A percentile compares a stretch with the other conserved stretches of the same genome.
phyloP scores from a whole-genome alignment of 768 basidiomycete species.

The Lactarius akahatsu region DNA sequence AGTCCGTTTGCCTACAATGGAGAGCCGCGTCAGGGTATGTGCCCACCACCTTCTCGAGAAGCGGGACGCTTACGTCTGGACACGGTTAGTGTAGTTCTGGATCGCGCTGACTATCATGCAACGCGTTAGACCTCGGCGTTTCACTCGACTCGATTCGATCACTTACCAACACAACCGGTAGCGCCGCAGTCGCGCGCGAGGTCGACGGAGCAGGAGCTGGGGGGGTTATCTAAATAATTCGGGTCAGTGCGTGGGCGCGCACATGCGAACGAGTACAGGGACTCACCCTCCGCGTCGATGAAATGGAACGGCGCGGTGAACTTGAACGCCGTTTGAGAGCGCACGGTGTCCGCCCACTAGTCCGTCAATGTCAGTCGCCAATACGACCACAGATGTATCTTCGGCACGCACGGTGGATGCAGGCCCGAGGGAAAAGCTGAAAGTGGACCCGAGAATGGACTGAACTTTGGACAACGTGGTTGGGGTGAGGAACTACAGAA shows the following conservation, averaged over 20 bases:
- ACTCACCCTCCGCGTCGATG: slow-evolving; percentile 46
- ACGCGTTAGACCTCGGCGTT: not conserved
- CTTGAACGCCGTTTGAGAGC: slow-evolving; percentile 37
- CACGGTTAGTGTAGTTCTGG: slow-evolving; percentile 55
- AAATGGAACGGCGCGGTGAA: slow-evolving; percentile 42
- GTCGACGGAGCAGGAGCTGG: slow-evolving; percentile 50
- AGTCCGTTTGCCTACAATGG: slow-evolving; percentile 36
- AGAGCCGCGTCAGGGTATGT: not conserved
- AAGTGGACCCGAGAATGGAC: slow-evolving; percentile 44
- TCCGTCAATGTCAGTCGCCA: not conserved
- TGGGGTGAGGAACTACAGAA: slow-evolving; percentile 46
- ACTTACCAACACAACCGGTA: slow-evolving; percentile 35
- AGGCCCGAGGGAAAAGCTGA: slow-evolving; percentile 47
- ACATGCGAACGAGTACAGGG: not conserved
- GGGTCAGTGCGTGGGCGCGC: not conserved
- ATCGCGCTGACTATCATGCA: slow-evolving; percentile 47
- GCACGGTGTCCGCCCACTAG: slow-evolving; percentile 55
- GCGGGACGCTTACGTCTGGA: slow-evolving; percentile 36
- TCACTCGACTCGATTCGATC: not conserved
- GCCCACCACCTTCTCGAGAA: not conserved
- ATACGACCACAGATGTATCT: not conserved
- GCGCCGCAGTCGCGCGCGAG: slow-evolving; percentile 47
- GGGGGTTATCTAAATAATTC: slow-evolving; percentile 37
- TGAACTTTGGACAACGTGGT: slow-evolving; percentile 50
- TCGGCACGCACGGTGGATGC: slow-evolving; percentile 45